Evolutionary conservation across 495 filamentous ascomycete genomes (phyloP), one percentile per base, ranked within the genome.

Genomic region (Zalerion maritima): DNA sequence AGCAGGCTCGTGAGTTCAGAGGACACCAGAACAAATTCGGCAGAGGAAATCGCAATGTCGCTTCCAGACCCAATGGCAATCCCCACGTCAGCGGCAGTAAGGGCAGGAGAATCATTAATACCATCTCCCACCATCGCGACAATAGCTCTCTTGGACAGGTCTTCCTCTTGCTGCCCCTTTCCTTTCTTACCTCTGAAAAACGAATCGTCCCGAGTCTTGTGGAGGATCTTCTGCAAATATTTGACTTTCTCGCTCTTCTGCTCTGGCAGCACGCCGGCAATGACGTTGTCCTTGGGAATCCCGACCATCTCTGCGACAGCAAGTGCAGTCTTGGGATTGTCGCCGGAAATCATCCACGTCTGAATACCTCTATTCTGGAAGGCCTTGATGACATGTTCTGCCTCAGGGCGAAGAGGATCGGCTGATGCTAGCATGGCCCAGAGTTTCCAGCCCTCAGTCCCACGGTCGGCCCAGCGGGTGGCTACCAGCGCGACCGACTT

Each of bases 271-370:
- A 93, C 80, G 25, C 81, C 83, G 21, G 87, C 89, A 44, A 92
- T 80, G 42, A 96, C 74, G 42, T 86, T 79, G 26, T 62, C 52
- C 0, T 55, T 41, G 0, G 76, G 68, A 38, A 96, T 94, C 11
- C 79, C 80, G 14, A 94, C 57, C 49, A 71, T 68, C 3, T 59
- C 52, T 1, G 80, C 87, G 11, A 94, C 61, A 9, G 80, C 80
- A 18, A 66, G 61, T n/a, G 81, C 64, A 2, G 87, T 84, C 13
- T 56, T 69, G 2, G 64, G 63, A 37, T 79, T 79, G 50, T 96
- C 87, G 10, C 87, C 87, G 3, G 84, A 89, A 24, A 92, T 75
- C 82, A 96, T 92, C 71, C 75, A 94, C 15, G 91, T 78, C 2
- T 69, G 61, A 30, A 81, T 73, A 33, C 68, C 68, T 14, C 63